phyloP scores from a whole-genome alignment of 495 filamentous ascomycete species.

The Copromyces sp. region DNA sequence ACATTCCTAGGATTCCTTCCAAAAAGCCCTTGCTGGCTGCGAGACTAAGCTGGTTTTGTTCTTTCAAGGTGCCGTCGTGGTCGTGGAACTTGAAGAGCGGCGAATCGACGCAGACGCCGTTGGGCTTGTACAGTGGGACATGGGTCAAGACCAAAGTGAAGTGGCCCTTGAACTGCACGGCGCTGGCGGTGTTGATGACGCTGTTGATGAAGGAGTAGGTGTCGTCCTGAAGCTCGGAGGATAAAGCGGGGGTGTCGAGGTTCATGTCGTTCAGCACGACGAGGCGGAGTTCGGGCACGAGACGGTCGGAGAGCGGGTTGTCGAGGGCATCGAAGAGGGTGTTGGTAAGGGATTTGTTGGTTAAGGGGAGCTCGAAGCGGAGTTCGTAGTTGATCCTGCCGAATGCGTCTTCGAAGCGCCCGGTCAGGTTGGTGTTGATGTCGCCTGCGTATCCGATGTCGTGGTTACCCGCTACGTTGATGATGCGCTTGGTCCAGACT shows the following conservation, averaged over 20 bases:
- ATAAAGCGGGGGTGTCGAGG: slow-evolving; percentile 70
- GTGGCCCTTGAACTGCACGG: slow-evolving; percentile 54
- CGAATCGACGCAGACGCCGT: slow-evolving; percentile 72
- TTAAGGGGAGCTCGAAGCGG: slow-evolving; percentile 51
- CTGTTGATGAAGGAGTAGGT: slow-evolving; percentile 72
- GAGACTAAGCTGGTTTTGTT: slow-evolving; percentile 83
- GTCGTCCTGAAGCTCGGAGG: slow-evolving; percentile 51
- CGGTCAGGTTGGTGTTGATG: slow-evolving; percentile 56
- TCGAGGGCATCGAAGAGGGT: slow-evolving; percentile 25
- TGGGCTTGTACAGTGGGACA: slow-evolving; percentile 76
- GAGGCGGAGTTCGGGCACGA: slow-evolving; percentile 58
- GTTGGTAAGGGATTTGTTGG: slow-evolving; percentile 18
- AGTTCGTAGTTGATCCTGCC: slow-evolving; percentile 83
- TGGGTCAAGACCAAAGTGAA: slow-evolving; percentile 84
- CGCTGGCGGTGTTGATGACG: slow-evolving; percentile 53
- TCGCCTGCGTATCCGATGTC: slow-evolving; percentile 95
- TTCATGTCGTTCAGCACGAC: slow-evolving; percentile 86
- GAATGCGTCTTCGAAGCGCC: slow-evolving; percentile 72
- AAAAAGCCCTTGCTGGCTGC: slow-evolving; percentile 57
- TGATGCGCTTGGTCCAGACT: slow-evolving; percentile 62
- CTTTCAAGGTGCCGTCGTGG: slow-evolving; percentile 59
- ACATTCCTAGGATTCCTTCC: slow-evolving; percentile 71
- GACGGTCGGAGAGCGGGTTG: slow-evolving; percentile 28
- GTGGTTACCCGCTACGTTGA: slow-evolving; percentile 89
- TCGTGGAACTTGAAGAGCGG: slow-evolving; percentile 70